Percentiles rank a stretch among this genome's conserved stretches.
These are phyloP conservation scores for Isatis tinctoria DNA, from an alignment of 345 rosid genomes.

Conservation along the genomic window DNA sequence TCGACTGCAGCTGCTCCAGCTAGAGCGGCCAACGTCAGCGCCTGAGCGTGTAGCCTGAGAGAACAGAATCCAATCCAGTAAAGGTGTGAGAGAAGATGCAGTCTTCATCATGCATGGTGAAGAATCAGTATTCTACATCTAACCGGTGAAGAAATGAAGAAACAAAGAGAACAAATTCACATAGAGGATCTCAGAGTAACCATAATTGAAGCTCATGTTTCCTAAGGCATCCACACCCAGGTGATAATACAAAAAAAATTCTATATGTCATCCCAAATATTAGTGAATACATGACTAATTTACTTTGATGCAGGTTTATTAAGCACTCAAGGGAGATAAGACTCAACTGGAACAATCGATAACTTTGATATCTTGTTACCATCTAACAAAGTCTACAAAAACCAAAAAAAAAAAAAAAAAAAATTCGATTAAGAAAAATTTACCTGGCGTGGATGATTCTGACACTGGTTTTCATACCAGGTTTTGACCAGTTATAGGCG, in stretches of 20 bases:
- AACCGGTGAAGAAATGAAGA: not conserved
- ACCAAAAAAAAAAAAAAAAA: not conserved
- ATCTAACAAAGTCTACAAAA: not conserved
- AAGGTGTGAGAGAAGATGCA: not conserved
- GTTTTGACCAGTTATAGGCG: slow-evolving; percentile 95
- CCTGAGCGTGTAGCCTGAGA: slow-evolving; percentile 90
- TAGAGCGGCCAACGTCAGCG: slow-evolving; percentile 78
- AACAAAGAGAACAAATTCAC: not conserved
- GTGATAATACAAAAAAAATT: not conserved
- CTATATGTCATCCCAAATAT: not conserved
- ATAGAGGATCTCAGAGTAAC: not conserved
- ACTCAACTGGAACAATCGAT: not conserved
- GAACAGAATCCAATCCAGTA: not conserved
- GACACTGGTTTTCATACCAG: slow-evolving; percentile 95
- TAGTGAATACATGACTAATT: not conserved
- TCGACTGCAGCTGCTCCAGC: slow-evolving; percentile 91
- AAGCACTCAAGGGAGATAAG: not conserved
- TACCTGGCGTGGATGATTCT: slow-evolving; percentile 94
- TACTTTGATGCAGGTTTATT: not conserved
- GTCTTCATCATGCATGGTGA: not conserved
- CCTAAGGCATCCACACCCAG: not conserved
- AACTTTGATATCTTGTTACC: not conserved
- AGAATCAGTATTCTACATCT: too few relatives aligned
- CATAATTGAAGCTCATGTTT: not conserved
- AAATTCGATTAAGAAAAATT: not conserved